A percentile compares a stretch with the other conserved stretches of the same genome.
These are phyloP conservation scores for Guyanaporus albipodus DNA, from an alignment of 768 basidiomycete genomes.

Conservation along the genomic window DNA sequence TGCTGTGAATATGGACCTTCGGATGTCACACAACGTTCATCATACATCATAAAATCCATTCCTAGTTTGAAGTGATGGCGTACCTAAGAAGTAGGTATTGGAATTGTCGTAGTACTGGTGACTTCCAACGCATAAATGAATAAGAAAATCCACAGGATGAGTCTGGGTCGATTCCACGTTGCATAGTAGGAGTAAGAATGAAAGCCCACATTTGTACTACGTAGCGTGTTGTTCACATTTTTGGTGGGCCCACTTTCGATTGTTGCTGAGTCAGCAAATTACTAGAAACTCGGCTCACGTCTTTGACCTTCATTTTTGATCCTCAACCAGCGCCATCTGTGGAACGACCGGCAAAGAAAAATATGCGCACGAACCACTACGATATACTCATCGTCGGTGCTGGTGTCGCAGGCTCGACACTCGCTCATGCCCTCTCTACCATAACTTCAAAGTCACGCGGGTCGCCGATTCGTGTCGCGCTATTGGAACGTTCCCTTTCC, in stretches of 20 bases:
- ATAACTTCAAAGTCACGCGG: slow-evolving; percentile 38
- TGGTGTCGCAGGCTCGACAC: slow-evolving; percentile 82
- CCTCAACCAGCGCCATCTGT: neutral
- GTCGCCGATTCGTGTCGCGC: slow-evolving; percentile 67
- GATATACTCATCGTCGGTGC: slow-evolving; percentile 89
- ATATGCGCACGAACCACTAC: slow-evolving; percentile 38
- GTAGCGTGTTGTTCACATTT: no score
- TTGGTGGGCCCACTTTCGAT: neutral
- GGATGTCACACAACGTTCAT: no score
- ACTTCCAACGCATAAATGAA: no score
- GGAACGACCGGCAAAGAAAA: neutral
- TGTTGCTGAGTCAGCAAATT: slow-evolving; percentile 17
- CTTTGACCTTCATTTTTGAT: neutral
- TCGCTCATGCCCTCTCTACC: slow-evolving; percentile 80
- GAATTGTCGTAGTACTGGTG: no score
- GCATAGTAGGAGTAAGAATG: no score
- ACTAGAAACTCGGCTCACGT: neutral
- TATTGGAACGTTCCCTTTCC: slow-evolving; percentile 87
- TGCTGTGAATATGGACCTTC: no score
- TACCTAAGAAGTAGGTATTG: no score
- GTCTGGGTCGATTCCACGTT: no score
- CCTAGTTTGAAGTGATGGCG: no score
- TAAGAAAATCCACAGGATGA: no score
- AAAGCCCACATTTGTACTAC: no score
- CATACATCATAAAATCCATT: no score